These are phyloP conservation scores for Talaromyces sp. DNA, from an alignment of 2,329 filamentous ascomycete species.

Conservation along the genomic window DNA sequence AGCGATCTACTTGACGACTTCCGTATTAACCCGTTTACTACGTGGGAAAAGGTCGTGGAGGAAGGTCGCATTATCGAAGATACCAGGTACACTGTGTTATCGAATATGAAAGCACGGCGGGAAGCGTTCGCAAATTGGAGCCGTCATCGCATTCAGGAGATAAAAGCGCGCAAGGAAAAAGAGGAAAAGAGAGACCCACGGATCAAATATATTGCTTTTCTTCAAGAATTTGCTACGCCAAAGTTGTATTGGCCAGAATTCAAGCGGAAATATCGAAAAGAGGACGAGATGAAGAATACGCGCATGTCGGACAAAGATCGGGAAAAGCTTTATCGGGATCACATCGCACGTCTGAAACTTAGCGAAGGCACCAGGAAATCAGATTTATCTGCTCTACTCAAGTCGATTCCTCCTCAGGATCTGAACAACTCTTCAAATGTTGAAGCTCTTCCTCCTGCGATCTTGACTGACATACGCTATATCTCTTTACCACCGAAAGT, in stretches of 20 bases:
- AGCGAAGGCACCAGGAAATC: conserved; percentile 47
- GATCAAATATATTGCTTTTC: conserved; percentile 76
- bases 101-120: conserved; percentile 75
- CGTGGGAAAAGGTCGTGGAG: conserved; percentile 88
- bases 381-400: conserved; percentile 46
- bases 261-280: conserved; percentile 82
- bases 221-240: conserved; percentile 77
- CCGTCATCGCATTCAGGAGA: conserved; percentile 68
- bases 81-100: conserved; percentile 77
- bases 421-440: conserved; percentile 42
- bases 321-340: conserved; percentile 51
- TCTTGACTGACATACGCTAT: conserved; percentile 47
- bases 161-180: conserved; percentile 70
- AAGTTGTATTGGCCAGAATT: conserved; percentile 99
- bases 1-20: conserved; percentile 82
- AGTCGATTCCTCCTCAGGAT: conserved; percentile 41
- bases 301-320: conserved; percentile 49
- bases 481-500: conserved; percentile 41
- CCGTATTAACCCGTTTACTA: conserved; percentile 78
- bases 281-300: conserved; percentile 64
- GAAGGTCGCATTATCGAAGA: conserved; percentile 81
- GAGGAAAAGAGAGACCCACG: conserved; percentile 79
- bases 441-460: conserved; percentile 40
- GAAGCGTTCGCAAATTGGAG: conserved; percentile 86
- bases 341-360: conserved; percentile 48